These are phyloP conservation scores for Botrytis fragariae DNA, from an alignment of 2,329 filamentous ascomycete genomes.

Conservation along the genomic window DNA sequence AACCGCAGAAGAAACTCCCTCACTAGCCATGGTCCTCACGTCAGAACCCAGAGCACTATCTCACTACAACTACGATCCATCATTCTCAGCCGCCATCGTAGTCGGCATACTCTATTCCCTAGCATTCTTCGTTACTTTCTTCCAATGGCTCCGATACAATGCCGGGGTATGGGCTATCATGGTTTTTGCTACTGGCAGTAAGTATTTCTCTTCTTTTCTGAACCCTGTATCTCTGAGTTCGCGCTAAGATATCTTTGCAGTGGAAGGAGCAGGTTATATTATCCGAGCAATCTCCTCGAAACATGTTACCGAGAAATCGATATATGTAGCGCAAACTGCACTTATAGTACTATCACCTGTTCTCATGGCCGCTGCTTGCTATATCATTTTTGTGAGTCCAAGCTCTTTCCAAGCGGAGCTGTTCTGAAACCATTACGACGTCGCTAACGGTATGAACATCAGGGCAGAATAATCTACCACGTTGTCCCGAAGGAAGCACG, in stretches of 20 bases:
- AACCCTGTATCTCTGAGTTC: background rate
- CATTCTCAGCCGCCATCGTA: background rate
- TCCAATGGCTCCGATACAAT: conserved; percentile 39
- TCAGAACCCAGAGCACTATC: background rate
- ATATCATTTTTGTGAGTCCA: background rate
- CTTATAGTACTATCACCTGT: background rate
- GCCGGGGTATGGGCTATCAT: conserved; percentile 39
- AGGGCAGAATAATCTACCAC: background rate
- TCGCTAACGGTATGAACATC: background rate
- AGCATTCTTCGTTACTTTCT: conserved; percentile 32
- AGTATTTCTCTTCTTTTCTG: background rate
- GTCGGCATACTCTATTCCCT: conserved; percentile 34
- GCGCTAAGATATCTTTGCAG: background rate
- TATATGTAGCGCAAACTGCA: background rate
- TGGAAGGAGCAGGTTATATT: background rate
- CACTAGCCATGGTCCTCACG: background rate
- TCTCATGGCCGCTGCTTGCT: background rate
- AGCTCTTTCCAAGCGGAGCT: background rate
- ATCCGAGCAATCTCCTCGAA: background rate
- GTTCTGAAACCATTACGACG: no score
- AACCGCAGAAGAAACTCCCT: background rate
- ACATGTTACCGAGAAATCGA: background rate
- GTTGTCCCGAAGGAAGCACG: background rate
- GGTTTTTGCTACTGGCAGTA: conserved; percentile 39
- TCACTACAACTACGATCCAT: background rate